Evolutionary conservation across 768 basidiomycete species (phyloP).

Genomic region (Amanita rubescens): DNA sequence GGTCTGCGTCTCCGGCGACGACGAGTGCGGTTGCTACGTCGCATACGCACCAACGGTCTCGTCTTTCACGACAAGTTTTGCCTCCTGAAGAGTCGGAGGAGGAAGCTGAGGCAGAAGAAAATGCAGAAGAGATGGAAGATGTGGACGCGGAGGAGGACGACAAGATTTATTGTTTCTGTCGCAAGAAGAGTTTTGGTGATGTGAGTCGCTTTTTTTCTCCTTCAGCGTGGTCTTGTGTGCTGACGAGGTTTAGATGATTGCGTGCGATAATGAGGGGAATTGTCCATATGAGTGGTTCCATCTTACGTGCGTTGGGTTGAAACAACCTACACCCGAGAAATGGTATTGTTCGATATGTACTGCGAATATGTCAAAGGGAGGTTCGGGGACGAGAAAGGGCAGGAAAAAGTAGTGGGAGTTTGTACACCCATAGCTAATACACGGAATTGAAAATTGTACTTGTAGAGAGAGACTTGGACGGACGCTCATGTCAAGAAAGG

Average conservation of each 20-base stretch:
- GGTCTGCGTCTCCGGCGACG: slow-evolving; percentile 39
- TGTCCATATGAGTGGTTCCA: slow-evolving; percentile 74
- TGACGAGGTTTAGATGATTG: slow-evolving; percentile 47
- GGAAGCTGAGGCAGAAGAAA: slow-evolving; percentile 26
- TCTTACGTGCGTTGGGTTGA: slow-evolving; percentile 51
- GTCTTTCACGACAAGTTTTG: slow-evolving; percentile 40
- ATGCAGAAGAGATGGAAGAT: slow-evolving; percentile 21
- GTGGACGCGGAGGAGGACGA: slow-evolving; percentile 46
- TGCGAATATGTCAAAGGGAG: slow-evolving; percentile 21
- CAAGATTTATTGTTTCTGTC: slow-evolving; percentile 44
- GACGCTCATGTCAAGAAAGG: too few relatives aligned
- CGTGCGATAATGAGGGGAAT: slow-evolving; percentile 57
- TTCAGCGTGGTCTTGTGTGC: not conserved
- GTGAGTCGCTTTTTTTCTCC: slow-evolving; percentile 20
- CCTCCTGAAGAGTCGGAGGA: slow-evolving; percentile 33
- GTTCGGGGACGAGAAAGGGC: slow-evolving; percentile 17
- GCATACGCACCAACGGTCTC: slow-evolving; percentile 31
- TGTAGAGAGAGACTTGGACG: too few relatives aligned
- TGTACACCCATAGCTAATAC: too few relatives aligned
- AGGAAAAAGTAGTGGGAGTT: slow-evolving; percentile 20
- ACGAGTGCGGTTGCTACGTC: slow-evolving; percentile 25
- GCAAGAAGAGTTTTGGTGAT: slow-evolving; percentile 44
- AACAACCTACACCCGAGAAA: slow-evolving; percentile 38
- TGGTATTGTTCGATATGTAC: slow-evolving; percentile 51
- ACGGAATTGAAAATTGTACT: too few relatives aligned